Base-by-base conservation (phyloP, 2,329 filamentous ascomycete genomes). In the Aspergillus quadricinctus region DNA sequence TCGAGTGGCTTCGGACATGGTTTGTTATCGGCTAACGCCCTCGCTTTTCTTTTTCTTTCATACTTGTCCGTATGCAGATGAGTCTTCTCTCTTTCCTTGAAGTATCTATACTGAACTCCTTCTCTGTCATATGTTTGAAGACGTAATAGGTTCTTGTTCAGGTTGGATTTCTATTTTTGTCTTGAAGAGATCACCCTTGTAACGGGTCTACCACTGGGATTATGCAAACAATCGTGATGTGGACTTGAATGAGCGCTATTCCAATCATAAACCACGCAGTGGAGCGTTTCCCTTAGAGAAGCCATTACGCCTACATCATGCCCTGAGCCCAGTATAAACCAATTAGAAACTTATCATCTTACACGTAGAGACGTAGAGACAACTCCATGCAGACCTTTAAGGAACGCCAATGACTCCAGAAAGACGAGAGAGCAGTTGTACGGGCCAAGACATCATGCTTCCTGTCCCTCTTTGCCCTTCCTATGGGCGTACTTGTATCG, bases 401-500 rank as follows among this genome's bases (percentile, higher is more conserved):
- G 37, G 0, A 37, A 35, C 49, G 19, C 19, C 28, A 17, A 50
- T n/a, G 41, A 49, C 48, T 9, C 48, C 27, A 29, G 2, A 49
- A 49, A 29, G 6, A 6, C 19, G 19, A 35, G 21, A 45, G 21
- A 45, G 9, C 8, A 45, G 2, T 21, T 21, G n/a, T 9, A 21
- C 9, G 41, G n/a, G 21, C 8, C 4, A 45, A 2, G n/a, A 11
- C 4, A 45, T 23, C 10, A 9, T n/a, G 9, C 8, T 23, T 19
- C 3, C 19, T 23, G 9, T 21, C 41, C 21, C 41, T 45, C 41
- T 14, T 5, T n/a, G 35, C 14, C 14, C 52, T 21, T 50, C 46
- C 46, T 61, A 29, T 58, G 57, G 4, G 57, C 66, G 61, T 75
- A 71, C 56, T 74, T 74, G 56, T 77, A 77, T 50, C 64, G 66